Evolutionary conservation across 768 basidiomycete species (phyloP).

Genomic region (Tulasnella calospora): DNA sequence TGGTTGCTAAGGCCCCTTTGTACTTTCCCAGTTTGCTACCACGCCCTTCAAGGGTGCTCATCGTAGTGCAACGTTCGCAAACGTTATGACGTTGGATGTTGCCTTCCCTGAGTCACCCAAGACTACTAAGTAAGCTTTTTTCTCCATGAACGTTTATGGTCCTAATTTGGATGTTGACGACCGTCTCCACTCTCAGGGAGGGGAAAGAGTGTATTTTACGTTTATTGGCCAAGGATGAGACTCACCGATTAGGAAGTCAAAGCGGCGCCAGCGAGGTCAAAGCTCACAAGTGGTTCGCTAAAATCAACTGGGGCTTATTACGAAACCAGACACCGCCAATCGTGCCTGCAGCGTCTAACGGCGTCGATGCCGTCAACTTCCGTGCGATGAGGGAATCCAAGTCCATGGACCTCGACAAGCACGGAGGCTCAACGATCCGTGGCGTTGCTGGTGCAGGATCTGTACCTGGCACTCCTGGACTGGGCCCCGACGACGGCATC

Average conservation of each 20-base stretch:
- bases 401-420: conserved; percentile 76
- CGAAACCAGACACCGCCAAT: conserved; percentile 94
- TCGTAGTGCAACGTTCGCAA: conserved; percentile 92
- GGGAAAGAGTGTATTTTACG: conserved; percentile 85
- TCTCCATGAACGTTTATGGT: background rate
- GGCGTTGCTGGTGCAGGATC: conserved; percentile 39
- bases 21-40: conserved; percentile 73
- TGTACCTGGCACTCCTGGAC: conserved; percentile 41
- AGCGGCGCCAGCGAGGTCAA: conserved; percentile 98
- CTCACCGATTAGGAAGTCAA: conserved; percentile 79
- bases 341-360: conserved; percentile 70
- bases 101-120: conserved; percentile 81
- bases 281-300: conserved; percentile 96
- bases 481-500: conserved; percentile 42
- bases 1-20: conserved; percentile 30
- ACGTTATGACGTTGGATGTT: conserved; percentile 83
- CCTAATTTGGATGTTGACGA: background rate
- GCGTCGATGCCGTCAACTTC: conserved; percentile 81
- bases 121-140: conserved; percentile 52
- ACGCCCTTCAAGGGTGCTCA: conserved; percentile 97
- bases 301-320: conserved; percentile 94
- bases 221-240: conserved; percentile 87
- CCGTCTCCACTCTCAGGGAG: conserved; percentile 45
- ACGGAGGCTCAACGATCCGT: conserved; percentile 35
- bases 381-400: conserved; percentile 85